Evolutionary conservation across 169 alveolate genomes (phyloP), one percentile per base, ranked within the genome.

Genomic region (Plasmodium falciparum): DNA sequence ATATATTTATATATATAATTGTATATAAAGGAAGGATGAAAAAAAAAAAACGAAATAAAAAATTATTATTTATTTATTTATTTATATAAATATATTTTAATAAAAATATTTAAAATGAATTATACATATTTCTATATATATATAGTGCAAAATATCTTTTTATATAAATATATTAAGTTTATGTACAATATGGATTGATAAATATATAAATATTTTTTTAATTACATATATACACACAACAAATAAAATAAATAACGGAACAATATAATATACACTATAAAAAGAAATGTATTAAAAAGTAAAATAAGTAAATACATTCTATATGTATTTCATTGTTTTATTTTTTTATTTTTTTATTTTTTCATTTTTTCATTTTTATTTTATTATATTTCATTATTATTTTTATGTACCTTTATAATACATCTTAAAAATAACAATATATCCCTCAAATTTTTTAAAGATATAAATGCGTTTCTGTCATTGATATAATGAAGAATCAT

Each of bases 401-500:
- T 76, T 20, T 33, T 56, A 69, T 29, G 56, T 80, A 80, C 90
- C 73, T 80, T 61, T 80, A 69, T 80, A 67, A 80, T 80, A 66
- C 63, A 17, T 7, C 13, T 71, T 15, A 80, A 61, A 72, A 80
- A 80, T 58, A 58, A 47, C 45, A 80, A 45, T 20, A 80, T 29
- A 13, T 69, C 63, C 15, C 9, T 20, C 39, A 80, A 62, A 9
- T 24, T 43, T 80, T 80, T 80, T 39, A 80, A 45, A 47, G 90
- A 75, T 39, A 80, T 80, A 20, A 62, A 80, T 26, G 85, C 56
- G 39, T 80, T 80, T 80, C 90, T 80, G 59, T 80, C 90, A 49
- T 80, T 80, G 59, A 80, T 69, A 63, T 80, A 80, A 11, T 63
- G 90, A 62, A 80, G 90, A 26, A 80, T 80, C n/a, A 80, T 26